Evolutionary conservation across 768 basidiomycete genomes (phyloP), one percentile per base, ranked within the genome.

Genomic region (Suillus alpinus): DNA sequence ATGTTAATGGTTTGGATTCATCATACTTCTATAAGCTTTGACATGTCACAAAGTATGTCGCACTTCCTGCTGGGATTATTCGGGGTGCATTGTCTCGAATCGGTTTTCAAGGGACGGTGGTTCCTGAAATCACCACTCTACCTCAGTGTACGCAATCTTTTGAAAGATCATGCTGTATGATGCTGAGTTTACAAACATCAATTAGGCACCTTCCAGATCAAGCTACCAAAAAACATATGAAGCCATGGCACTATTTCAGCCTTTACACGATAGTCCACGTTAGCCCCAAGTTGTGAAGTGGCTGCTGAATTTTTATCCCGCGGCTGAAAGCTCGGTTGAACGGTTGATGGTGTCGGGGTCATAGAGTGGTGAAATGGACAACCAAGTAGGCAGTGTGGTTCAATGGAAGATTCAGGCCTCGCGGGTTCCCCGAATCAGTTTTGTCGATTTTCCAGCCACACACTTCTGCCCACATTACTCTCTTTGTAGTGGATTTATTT

Each of bases 21-120:
- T 10, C 7, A 26, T 4, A 7, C 43, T 62, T 62, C 10, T 51
- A 56, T 13, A 62, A 5, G 12, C 51, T 62, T 55, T 63, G 36
- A 31, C 36, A 4, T 14, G n/a, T 53, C 32, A 10, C 49, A 16
- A 61, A 96, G 92, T 92, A 94, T 67, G 86, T 88, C 13, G 85
- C 91, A 4, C 86, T 95, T 73, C 85, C 94, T 1, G 84, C 87
- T 43, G 95, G 94, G 12, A 82, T 96, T 52, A 87, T 98, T 46
- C 86, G 87, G 58, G 95, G 95, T 20, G 87, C 92, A 2, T 81
- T 98, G 1, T 77, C 83, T 13, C 81, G 94, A 58, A 75, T 98
- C 29, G 95, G 94, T 12, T 83, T 88, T 62, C 83, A 88, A 43
- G 86, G 83, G 23, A 86, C 83, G 3, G 91, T 98, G 0, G 77